Base-by-base conservation (phyloP, 164 flowering plant species). In the Paratinospora sagittata region DNA sequence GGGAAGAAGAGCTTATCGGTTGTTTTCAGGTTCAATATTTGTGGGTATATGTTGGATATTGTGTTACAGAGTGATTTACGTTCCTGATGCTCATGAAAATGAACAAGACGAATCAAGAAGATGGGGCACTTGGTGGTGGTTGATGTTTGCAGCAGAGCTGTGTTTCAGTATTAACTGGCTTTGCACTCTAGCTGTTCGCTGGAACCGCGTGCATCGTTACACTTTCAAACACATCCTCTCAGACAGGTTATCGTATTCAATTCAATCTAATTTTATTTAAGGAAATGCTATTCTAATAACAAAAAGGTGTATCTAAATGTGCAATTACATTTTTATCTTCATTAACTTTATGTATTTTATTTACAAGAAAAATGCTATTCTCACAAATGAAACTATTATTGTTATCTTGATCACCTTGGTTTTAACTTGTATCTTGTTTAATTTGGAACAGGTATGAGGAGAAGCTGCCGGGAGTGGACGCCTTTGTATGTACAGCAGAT, bases 401-500 rank as follows among this genome's bases (percentile, higher is more conserved):
- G 4, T 30, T 30, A 30, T 30, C 4, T 30, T 30, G 34, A 30
- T 30, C 34, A 30, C 34, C 3, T 30, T 30, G 34, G 34, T 30
- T 30, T 30, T 2, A 30, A 30, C 34, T 30, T 30, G 4, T 30
- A 1, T 30, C 34, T 30, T 1, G 34, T 30, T 30, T 61, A 21
- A 24, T 61, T 24, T 9, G 12, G 14, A 34, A 17, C 68, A 78
- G 82, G 63, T 65, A 73, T 33, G 78, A 66, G 65, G 67, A 75
- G 10, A 33, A 64, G 21, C 58, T 85, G 61, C 85, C 86, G 0
- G 73, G 67, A 0, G 77, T 81, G 21, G 88, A 85, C 74, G 69
- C 82, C 5, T 85, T 76, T 17, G 83, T 82, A 47, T 85, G 88
- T 73, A 85, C 88, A 0, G 88, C 85, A 7, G 84, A 85, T 71